Evolutionary conservation across 2,329 filamentous ascomycete species (phyloP), one percentile per base, ranked within the genome.

Genomic region (Aspergillus candidus): DNA sequence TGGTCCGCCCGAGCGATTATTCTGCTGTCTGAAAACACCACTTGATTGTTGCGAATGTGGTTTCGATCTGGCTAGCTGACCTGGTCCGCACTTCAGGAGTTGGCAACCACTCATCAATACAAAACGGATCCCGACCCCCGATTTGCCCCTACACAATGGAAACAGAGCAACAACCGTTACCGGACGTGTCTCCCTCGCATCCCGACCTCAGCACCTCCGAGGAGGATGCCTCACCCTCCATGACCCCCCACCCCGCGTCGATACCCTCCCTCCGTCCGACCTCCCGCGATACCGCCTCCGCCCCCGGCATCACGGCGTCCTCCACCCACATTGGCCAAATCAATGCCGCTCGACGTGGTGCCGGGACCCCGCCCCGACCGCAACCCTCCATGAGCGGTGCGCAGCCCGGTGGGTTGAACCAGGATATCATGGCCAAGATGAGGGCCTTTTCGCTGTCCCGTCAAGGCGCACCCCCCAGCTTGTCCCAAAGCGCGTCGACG

Each of bases 291-390:
- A 38, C 50, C 22, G n/a, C 49, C 2, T 45, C 50, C 29, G n/a
- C 49, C 3, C 44, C 51, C 5, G 51, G 56, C 45, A 89, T 94
- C 80, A 87, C 80, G 44, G 71, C 84, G 6, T 89, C 82, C n/a
- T 95, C 89, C n/a, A 93, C 85, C 22, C 83, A 87, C 33, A 73
- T 90, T 4, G 88, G 88, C 33, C 78, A 86, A 46, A 72, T 95
- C 58, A 88, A 83, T 65, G 79, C 80, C 38, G 81, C 80, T 32
- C 72, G 82, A 51, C 72, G 79, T 57, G 62, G 60, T 27, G 56
- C 48, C n/a, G 50, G 52, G 15, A 47, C 57, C 13, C 45, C 57
- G 40, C 47, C 53, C 31, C 62, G 58, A 12, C 57, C 53, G 5
- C 56, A 56, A 10, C 49, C 63, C 6, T 66, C 65, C 3, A 62